phyloP scores from a whole-genome alignment of 2,329 filamentous ascomycete species.

The Purpureocillium lavendulum region DNA sequence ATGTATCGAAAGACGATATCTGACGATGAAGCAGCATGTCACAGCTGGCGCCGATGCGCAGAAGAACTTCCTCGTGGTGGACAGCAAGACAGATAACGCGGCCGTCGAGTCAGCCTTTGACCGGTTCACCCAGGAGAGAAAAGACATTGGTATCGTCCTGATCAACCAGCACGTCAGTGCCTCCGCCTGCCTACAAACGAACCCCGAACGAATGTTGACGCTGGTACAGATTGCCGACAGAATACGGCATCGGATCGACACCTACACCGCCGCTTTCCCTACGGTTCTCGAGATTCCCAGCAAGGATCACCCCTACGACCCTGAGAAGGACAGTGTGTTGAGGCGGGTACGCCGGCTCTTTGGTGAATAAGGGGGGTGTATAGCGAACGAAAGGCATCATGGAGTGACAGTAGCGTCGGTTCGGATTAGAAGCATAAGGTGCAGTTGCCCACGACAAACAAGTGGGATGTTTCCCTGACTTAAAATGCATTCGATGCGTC shows the following conservation, averaged over 20 bases:
- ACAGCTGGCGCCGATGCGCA: conserved; percentile 80
- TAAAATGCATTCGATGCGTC: neutral
- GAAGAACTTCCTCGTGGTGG: conserved; percentile 97
- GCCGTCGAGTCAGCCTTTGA: conserved; percentile 88
- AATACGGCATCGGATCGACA: conserved; percentile 85
- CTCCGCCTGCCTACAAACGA: neutral
- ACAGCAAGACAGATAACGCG: conserved; percentile 81
- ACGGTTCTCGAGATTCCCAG: conserved; percentile 92
- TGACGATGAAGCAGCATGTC: conserved; percentile 60
- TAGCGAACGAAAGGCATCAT: too few relatives aligned
- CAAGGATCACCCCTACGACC: conserved; percentile 98
- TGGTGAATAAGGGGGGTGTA: conserved; percentile 48
- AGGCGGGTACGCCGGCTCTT: conserved; percentile 67
- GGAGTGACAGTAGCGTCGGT: too few relatives aligned
- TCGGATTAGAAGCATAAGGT: too few relatives aligned
- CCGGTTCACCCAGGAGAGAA: conserved; percentile 77
- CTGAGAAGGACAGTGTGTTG: conserved; percentile 96
- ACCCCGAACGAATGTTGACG: conserved; percentile 13
- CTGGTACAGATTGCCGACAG: conserved; percentile 71
- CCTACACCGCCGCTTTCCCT: conserved; percentile 92
- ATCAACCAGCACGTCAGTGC: conserved; percentile 90
- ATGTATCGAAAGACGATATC: conserved; percentile 1
- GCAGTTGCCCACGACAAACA: too few relatives aligned
- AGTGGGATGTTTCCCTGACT: neutral
- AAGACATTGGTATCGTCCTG: conserved; percentile 92